Evolutionary conservation across 805 yeast species (phyloP), one percentile per base, ranked within the genome.

Genomic region (Kockiozyma suomiensis): DNA sequence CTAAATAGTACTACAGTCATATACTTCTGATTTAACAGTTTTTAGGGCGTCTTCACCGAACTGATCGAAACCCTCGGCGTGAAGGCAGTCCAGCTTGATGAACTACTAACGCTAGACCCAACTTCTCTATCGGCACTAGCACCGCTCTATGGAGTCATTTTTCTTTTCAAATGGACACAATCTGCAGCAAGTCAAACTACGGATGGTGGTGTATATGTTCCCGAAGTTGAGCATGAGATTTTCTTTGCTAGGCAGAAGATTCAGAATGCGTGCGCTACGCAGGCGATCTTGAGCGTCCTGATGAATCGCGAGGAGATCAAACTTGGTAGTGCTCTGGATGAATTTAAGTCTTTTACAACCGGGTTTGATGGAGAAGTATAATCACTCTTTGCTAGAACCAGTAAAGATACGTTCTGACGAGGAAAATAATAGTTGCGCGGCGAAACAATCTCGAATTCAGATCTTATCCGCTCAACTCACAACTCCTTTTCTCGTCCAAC

Each of bases 231-330:
- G n/a, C 62, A 66, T 8, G 68, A 72, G 4, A 75, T 85, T 1
- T 85, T 82, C 69, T 85, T 85, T 69, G 88, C 88, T 5, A 78
- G 78, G 49, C 90, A 85, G 69, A 81, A 81, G 28, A 82, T 85
- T 55, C 84, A 82, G 66, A 85, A 85, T 67, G 88, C 90, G 2
- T 85, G 90, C 71, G 90, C 86, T n/a, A 85, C 90, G 0, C 87
- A 83, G 67, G 90, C 89, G 0, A 85, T 85, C 23, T 74, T 85
- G 58, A 82, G 84, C 57, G 73, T 84, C 7, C 71, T 85, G 54
- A 66, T 85, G 59, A 83, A 82, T 67, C 74, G 76, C 54, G 68
- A 67, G 0, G 70, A 65, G 2, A 56, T 84, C 12, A 76, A 77
- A 1, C 56, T 85, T 2, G 89, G 90, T 0, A 71, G 71, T 0